A percentile compares a stretch with the other conserved stretches of the same genome.
phyloP scores from a whole-genome alignment of 1,284 basidiomycete species.

The Malassezia pachydermatis region DNA sequence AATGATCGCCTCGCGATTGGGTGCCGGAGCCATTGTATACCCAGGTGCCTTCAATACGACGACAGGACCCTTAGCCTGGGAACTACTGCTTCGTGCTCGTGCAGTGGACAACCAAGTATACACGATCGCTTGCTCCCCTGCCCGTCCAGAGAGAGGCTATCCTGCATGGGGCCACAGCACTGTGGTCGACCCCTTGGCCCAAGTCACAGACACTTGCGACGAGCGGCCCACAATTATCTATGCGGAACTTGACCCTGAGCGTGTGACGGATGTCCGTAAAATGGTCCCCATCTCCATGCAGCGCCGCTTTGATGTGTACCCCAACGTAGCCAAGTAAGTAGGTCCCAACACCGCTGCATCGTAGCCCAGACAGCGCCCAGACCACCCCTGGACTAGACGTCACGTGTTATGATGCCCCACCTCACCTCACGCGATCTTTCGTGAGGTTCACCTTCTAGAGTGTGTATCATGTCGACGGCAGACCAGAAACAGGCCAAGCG shows the following conservation, averaged over 20 bases:
- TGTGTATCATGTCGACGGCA: slow-evolving; percentile 20
- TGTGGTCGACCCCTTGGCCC: slow-evolving; percentile 55
- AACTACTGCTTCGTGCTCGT: slow-evolving; percentile 73
- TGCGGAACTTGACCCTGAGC: slow-evolving; percentile 31
- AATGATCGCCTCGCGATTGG: slow-evolving; percentile 75
- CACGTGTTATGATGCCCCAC: no score
- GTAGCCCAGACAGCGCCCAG: no score
- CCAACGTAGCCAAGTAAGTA: slow-evolving; percentile 28
- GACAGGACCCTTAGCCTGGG: slow-evolving; percentile 94
- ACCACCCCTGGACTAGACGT: no score
- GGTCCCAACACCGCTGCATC: no score
- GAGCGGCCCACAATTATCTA: slow-evolving; percentile 68
- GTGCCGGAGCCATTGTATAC: slow-evolving; percentile 81
- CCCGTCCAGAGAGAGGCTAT: slow-evolving; percentile 60
- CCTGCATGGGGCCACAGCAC: slow-evolving; percentile 44
- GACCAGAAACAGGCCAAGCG: slow-evolving; percentile 41
- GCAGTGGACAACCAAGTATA: slow-evolving; percentile 94
- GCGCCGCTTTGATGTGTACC: slow-evolving; percentile 37
- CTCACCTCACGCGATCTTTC: no score
- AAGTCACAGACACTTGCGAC: slow-evolving; percentile 65
- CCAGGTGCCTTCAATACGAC: slow-evolving; percentile 54
- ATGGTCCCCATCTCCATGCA: slow-evolving; percentile 38
- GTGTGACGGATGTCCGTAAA: slow-evolving; percentile 26
- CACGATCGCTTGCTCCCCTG: slow-evolving; percentile 89
- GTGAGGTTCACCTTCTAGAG: no score